Evolutionary conservation across 1,139 yeast species (phyloP).

Genomic region (Diutina rugosa): DNA sequence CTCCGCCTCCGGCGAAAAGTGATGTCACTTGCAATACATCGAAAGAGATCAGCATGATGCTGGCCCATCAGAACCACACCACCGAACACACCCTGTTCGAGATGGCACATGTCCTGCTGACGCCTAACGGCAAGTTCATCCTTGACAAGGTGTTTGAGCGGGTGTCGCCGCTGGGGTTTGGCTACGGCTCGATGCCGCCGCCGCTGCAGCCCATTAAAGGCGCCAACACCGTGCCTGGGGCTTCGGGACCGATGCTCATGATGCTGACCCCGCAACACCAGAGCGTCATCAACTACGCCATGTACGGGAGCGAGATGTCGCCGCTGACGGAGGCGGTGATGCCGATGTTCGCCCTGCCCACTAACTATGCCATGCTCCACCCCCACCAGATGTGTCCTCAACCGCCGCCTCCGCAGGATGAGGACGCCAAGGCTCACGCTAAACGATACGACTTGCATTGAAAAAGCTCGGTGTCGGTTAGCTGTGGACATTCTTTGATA

Average conservation of each 20-base stretch:
- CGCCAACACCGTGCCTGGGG: neutral
- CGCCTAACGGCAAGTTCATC: conserved; percentile 30
- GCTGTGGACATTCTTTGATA: neutral
- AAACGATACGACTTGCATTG: neutral
- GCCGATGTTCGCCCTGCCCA: neutral
- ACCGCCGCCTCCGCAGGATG: neutral
- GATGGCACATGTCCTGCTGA: conserved; percentile 20
- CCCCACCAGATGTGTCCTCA: neutral
- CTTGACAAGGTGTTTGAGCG: conserved; percentile 29
- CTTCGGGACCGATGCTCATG: neutral
- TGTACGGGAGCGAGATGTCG: neutral
- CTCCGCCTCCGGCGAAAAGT: conserved; percentile 1
- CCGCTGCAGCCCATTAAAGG: neutral
- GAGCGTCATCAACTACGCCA: neutral
- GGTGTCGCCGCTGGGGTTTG: conserved; percentile 18
- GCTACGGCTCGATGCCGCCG: neutral
- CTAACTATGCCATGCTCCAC: neutral
- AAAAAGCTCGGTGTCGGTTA: neutral
- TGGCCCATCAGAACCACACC: conserved; percentile 8
- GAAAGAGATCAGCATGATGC: conserved; percentile 7
- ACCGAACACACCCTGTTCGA: conserved; percentile 28
- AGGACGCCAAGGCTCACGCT: neutral
- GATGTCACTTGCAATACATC: conserved; percentile 8
- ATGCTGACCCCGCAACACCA: conserved; percentile 2
- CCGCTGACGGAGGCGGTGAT: neutral